phyloP scores from a whole-genome alignment of 1,284 basidiomycete genomes.

The Exobasidium cylindrosporum region DNA sequence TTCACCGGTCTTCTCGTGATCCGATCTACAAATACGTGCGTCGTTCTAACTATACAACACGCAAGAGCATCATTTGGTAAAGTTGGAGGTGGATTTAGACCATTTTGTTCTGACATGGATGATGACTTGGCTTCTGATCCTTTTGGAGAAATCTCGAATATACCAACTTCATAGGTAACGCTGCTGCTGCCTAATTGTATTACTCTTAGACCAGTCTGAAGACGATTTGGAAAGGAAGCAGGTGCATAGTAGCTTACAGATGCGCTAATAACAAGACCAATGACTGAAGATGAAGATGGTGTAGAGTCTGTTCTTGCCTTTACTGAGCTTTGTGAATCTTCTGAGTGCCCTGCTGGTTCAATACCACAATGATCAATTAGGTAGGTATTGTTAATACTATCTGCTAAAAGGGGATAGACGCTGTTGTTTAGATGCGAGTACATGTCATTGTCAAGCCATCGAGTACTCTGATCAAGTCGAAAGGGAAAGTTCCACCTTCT shows the following conservation, averaged over 20 bases:
- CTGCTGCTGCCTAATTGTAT: constrained; percentile 27
- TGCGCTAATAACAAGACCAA: constrained; percentile 33
- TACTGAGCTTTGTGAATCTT: neutral
- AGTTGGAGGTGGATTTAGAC: neutral
- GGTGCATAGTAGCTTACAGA: constrained; percentile 33
- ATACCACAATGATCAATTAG: constrained; percentile 29
- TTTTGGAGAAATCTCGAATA: constrained; percentile 15
- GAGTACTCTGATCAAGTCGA: constrained; percentile 13
- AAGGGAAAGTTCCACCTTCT: neutral
- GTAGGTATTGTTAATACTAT: constrained; percentile 34
- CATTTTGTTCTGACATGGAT: neutral
- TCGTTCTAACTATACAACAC: constrained; percentile 15
- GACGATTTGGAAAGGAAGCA: constrained; percentile 28
- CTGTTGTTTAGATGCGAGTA: constrained; percentile 43
- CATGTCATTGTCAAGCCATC: constrained; percentile 41
- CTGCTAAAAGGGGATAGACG: constrained; percentile 32
- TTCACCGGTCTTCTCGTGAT: constrained; percentile 22
- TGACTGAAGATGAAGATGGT: constrained; percentile 13
- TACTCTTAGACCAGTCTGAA: constrained; percentile 23
- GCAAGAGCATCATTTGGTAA: neutral
- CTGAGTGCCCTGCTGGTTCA: constrained; percentile 23
- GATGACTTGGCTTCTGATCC: neutral
- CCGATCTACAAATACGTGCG: constrained; percentile 40
- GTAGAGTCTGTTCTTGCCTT: neutral
- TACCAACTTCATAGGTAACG: constrained; percentile 32